Base-by-base conservation (phyloP, 2,329 filamentous ascomycete genomes). In the Phyllosticta paracitricarpa region DNA sequence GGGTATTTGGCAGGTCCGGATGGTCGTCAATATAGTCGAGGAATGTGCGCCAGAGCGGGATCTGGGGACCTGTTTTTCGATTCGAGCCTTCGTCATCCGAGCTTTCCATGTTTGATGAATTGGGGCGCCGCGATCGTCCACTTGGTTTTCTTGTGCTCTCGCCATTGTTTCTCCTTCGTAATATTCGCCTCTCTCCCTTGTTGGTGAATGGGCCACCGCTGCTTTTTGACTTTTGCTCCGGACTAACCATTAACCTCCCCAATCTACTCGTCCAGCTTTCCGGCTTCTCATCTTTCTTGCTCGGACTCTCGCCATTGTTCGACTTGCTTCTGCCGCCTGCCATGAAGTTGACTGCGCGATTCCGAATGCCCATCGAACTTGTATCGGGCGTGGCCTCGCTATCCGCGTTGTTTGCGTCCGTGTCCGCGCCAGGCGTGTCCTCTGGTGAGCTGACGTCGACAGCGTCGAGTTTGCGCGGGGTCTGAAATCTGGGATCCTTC, bases 1-100 rank as follows among this genome's bases (percentile, higher is more conserved):
- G 77, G 28, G 87, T 84, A 61, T 82, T 79, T 0, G 86, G 86
- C 8, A 88, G 79, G 62, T 84, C 81, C 0, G 86, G 86, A 65
- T 88, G 84, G 4, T 80, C 78, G 66, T 86, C 84, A 59, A 89
- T 77, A 72, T 85, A 84, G 19, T 80, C 78, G 68, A 88, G 82
- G 64, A 87, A 75, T 40, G 79, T 76, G 2, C 76, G 77, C 59
- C 81, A 64, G 57, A 65, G 67, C 17, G 40, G 40, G 7, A 48
- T 48, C 3, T n/a, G 40, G 2, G 40, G 40, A 4, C 40, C 40
- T n/a, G 40, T 2, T 2, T 48, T 48, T 14, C 40, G 40, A 48
- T 48, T 48, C 62, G 65, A 69, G 59, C 65, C 57, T 10, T 72
- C 68, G 22, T 68, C 64, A 19, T 70, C 68, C 22, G 66, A 63